phyloP scores from a whole-genome alignment of 2,329 filamentous ascomycete genomes.

The Meredithiella fracta region DNA sequence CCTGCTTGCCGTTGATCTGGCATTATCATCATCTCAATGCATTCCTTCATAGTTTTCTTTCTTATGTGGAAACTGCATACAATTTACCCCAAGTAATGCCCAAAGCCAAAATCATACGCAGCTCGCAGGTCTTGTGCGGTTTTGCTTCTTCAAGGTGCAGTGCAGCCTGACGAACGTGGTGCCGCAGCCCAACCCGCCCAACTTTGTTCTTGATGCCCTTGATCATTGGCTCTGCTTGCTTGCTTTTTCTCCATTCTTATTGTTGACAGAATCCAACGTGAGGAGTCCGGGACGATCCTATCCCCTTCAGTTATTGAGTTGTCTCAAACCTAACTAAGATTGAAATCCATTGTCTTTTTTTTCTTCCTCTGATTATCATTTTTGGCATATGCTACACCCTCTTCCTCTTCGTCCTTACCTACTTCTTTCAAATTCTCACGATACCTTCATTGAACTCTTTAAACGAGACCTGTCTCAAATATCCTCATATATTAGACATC shows the following conservation, averaged over 20 bases:
- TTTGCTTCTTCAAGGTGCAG: neutral
- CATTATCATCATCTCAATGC: too few species aligned
- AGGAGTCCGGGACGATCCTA: too few species aligned
- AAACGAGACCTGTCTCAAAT: too few species aligned
- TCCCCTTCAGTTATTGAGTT: neutral
- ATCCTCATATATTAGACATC: too few species aligned
- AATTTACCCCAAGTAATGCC: neutral
- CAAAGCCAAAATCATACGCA: neutral
- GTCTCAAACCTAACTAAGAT: neutral
- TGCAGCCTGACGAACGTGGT: neutral
- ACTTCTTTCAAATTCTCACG: too few species aligned
- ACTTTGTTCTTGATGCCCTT: slow-evolving; percentile 1
- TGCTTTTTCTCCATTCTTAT: neutral
- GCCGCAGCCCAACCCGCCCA: slow-evolving; percentile 2
- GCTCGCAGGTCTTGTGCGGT: neutral
- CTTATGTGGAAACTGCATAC: too few species aligned
- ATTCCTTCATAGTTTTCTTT: neutral
- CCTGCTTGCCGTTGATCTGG: neutral
- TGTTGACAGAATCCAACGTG: neutral
- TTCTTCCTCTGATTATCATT: neutral
- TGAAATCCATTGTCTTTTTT: neutral
- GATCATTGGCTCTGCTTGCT: neutral
- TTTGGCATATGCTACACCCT: neutral
- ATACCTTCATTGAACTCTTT: too few species aligned
- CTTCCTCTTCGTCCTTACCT: neutral